Evolutionary conservation across 2,329 filamentous ascomycete genomes (phyloP).

Genomic region (Cladosporium sp.): DNA sequence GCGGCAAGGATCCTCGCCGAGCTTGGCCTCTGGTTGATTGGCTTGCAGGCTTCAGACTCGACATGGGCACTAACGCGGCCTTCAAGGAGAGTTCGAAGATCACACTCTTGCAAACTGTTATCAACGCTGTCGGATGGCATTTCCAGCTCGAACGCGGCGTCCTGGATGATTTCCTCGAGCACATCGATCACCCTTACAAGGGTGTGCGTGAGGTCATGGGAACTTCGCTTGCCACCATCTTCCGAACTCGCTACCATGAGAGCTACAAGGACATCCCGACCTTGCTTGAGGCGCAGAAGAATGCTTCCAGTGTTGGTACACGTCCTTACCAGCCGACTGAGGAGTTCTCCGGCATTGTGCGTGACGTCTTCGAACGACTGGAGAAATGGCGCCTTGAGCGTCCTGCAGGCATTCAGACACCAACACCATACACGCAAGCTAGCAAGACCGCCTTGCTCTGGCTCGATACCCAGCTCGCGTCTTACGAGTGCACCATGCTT

Average conservation of each 20-base stretch:
- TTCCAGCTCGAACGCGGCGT: conserved; percentile 89
- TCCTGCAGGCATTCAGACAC: conserved; percentile 82
- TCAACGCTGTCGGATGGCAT: conserved; percentile 90
- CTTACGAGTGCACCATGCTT: conserved; percentile 87
- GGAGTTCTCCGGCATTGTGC: conserved; percentile 69
- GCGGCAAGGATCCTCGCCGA: conserved; percentile 83
- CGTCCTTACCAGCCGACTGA: conserved; percentile 75
- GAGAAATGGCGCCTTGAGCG: conserved; percentile 86
- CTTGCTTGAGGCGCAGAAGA: conserved; percentile 74
- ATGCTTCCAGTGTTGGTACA: conserved; percentile 74
- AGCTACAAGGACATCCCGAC: conserved; percentile 76
- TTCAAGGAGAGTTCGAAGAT: conserved; percentile 99
- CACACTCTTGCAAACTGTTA: conserved; percentile 79
- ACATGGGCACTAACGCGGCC: conserved; percentile 91
- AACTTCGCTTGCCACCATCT: conserved; percentile 79
- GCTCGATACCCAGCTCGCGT: conserved; percentile 87
- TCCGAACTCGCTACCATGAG: conserved; percentile 88
- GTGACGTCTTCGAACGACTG: conserved; percentile 70
- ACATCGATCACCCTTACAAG: conserved; percentile 97
- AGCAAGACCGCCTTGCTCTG: conserved; percentile 94
- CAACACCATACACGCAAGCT: conserved; percentile 89
- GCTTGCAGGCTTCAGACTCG: conserved; percentile 78
- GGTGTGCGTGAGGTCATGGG: conserved; percentile 94
- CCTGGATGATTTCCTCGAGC: conserved; percentile 78
- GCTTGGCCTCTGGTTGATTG: conserved; percentile 81